These are phyloP conservation scores for Lentinula sp. DNA, from an alignment of 768 basidiomycete genomes.

Conservation along the genomic window DNA sequence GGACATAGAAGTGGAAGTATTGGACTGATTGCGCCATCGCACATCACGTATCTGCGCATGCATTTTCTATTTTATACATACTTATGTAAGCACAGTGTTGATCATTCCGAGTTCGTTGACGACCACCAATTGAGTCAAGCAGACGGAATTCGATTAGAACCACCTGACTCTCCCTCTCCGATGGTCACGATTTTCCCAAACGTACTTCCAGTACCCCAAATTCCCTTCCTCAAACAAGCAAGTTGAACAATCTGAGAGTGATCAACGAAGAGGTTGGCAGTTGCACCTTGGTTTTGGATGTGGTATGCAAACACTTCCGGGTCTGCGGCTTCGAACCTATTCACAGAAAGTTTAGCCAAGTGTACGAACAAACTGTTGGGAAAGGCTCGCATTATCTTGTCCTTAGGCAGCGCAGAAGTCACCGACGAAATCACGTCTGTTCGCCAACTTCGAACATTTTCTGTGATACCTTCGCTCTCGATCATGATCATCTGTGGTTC, in stretches of 20 bases:
- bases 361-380: background rate
- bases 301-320: conserved; percentile 38
- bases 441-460: conserved; percentile 35
- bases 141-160: background rate
- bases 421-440: conserved; percentile 38
- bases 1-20: background rate
- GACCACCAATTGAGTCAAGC: background rate
- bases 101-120: too few species aligned
- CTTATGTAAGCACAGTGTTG: too few species aligned
- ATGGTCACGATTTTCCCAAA: conserved; percentile 39
- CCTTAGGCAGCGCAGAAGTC: conserved; percentile 29
- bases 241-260: conserved; percentile 40
- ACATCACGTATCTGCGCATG: too few species aligned
- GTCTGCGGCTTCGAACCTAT: conserved; percentile 37
- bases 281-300: conserved; percentile 36
- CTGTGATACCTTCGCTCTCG: conserved; percentile 41
- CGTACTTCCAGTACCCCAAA: conserved; percentile 38
- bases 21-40: too few species aligned
- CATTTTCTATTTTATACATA: too few species aligned
- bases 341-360: background rate
- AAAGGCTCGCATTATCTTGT: conserved; percentile 31
- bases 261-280: conserved; percentile 37
- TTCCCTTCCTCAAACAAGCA: conserved; percentile 34
- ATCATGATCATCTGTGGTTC: conserved; percentile 32
- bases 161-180: conserved; percentile 3